Percentiles rank a stretch among this genome's conserved stretches.
phyloP scores from a whole-genome alignment of 2,329 filamentous ascomycete genomes.

The Nigrospora osmanthi region DNA sequence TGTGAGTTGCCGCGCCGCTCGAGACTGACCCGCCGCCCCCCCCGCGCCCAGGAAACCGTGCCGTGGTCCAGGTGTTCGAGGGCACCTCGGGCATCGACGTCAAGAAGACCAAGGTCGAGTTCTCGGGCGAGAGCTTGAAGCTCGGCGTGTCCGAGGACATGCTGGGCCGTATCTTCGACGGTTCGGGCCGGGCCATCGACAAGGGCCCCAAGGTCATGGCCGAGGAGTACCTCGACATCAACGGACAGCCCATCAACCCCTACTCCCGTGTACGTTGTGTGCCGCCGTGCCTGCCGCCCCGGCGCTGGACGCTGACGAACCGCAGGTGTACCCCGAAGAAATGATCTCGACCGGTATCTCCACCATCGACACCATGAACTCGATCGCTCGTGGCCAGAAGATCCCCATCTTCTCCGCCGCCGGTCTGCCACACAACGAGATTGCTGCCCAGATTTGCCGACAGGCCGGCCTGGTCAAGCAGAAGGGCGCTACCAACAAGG shows the following conservation, averaged over 20 bases:
- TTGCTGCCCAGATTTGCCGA: conserved; percentile 96
- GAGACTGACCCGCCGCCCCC: conserved; percentile 13
- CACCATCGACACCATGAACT: conserved; percentile 97
- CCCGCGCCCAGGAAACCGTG: conserved; percentile 66
- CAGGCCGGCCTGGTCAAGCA: conserved; percentile 86
- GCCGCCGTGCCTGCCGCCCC: background rate
- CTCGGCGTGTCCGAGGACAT: conserved; percentile 99
- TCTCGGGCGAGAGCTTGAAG: conserved; percentile 94
- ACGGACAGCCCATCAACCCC: conserved; percentile 97
- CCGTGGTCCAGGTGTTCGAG: conserved; percentile 97
- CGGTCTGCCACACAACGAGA: conserved; percentile 98
- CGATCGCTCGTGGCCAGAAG: conserved; percentile 96
- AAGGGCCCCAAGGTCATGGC: conserved; percentile 97
- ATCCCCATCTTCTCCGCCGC: conserved; percentile 98
- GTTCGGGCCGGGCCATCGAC: conserved; percentile 94
- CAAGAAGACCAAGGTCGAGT: conserved; percentile 99
- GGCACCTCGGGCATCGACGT: conserved; percentile 96
- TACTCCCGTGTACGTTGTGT: conserved; percentile 71
- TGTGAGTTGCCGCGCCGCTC: background rate
- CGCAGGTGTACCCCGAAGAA: conserved; percentile 92
- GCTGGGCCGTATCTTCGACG: conserved; percentile 97
- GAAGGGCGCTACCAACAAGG: conserved; percentile 78
- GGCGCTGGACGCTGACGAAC: conserved; percentile 8
- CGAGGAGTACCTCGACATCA: conserved; percentile 98
- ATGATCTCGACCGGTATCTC: conserved; percentile 99